Evolutionary conservation across 768 basidiomycete species (phyloP), one percentile per base, ranked within the genome.

Genomic region (Lactarius trivialis): DNA sequence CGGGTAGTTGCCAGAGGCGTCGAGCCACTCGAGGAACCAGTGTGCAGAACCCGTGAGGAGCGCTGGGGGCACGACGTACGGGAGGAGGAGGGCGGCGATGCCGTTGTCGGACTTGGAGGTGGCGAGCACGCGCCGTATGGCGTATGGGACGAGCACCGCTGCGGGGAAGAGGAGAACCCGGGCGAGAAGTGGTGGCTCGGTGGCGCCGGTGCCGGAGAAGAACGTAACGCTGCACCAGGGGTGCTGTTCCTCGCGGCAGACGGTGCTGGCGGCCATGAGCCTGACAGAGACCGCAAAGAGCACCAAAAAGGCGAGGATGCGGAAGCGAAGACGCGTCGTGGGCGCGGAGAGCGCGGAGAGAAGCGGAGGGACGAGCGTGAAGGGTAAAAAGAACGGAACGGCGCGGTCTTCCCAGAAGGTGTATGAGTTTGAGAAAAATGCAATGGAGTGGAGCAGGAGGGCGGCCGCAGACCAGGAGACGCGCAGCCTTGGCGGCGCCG

Each of bases 391-490:
- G 79, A 86, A 95, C 8, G 85, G 82, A 12, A 89, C 78, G 59
- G 91, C 77, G 34, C 82, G 82, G 71, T 98, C 95, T 80, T 99
- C 97, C 93, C 94, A 98, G 72, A 98, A 83, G n/a, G 91, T 92
- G 77, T 92, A 96, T 0, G 94, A 97, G 76, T 98, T 98, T 28
- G 94, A 96, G 17, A 88, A 82, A 74, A 96, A 96, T 7, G 87
- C 77, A 4, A 88, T 58, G 1, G 86, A 74, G 68, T 98, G 94
- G 2, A 93, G 76, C 60, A 84, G 60, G 58, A 88, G 79, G 36
- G 85, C 74, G 41, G 89, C 65, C 1, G 43, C 11, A 12, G 64
- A 52, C 60, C 59, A 67, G 0, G 60, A 62, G 80, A 77, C 2
- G 73, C 48, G 39, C 63, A 70, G 17, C 60, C 60, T 43, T 59